Evolutionary conservation across 257 asterid species (phyloP).

Genomic region (Solanum phureja): DNA sequence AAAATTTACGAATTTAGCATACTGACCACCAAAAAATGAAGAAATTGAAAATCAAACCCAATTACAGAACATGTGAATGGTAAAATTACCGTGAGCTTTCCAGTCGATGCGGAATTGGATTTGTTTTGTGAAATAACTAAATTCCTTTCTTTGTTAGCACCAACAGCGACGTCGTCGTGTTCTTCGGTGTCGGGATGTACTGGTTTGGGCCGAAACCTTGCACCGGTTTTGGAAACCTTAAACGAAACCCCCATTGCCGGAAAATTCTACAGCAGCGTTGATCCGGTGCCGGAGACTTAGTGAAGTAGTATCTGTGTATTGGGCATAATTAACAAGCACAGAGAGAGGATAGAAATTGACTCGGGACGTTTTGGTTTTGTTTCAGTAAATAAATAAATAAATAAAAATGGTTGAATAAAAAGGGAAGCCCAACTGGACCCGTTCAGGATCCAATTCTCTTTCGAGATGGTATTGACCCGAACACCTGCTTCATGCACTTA

Average conservation of each 20-base stretch:
- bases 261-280: background rate
- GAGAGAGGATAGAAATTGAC: background rate
- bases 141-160: slow-evolving; percentile 15
- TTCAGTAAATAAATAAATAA: background rate
- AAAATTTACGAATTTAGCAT: background rate
- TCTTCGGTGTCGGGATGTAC: slow-evolving; percentile 10
- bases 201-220: slow-evolving; percentile 43
- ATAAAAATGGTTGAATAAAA: background rate
- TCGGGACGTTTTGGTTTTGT: background rate
- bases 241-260: slow-evolving; percentile 82
- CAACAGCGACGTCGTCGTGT: slow-evolving; percentile 13
- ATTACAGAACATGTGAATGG: background rate
- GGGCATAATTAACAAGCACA: background rate
- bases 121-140: background rate
- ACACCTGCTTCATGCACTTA: background rate
- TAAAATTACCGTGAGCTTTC: slow-evolving; percentile 23
- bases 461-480: background rate
- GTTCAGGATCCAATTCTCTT: background rate
- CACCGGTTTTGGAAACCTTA: slow-evolving; percentile 67
- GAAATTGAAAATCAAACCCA: background rate
- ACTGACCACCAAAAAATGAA: background rate
- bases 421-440: background rate
- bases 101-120: slow-evolving; percentile 16
- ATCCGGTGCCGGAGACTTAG: background rate
- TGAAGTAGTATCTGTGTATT: background rate